A percentile compares a stretch with the other conserved stretches of the same genome.
Conservation (phyloP, 805 yeast genomes). For the Suhomyces sp. region DNA sequence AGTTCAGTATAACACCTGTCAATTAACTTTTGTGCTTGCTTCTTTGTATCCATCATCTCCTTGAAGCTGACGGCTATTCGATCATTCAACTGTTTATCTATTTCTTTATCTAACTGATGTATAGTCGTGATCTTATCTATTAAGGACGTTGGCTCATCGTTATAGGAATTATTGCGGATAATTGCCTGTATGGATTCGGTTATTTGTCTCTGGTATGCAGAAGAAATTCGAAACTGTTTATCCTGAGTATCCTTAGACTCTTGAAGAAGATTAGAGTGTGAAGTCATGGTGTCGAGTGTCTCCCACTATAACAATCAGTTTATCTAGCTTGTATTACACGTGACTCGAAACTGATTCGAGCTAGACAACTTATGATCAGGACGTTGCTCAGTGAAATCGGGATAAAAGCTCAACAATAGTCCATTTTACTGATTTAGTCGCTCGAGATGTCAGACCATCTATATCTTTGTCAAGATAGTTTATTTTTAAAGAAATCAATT, state of each 20-base stretch:
- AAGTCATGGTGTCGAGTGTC: slow-evolving; percentile 7
- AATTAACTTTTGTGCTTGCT: slow-evolving; percentile 7
- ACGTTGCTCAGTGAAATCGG: not conserved
- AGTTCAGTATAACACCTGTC: slow-evolving; percentile 5
- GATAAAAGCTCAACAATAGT: not conserved
- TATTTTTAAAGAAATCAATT: slow-evolving; percentile 10
- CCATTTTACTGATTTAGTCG: not conserved
- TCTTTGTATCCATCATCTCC: slow-evolving; percentile 12
- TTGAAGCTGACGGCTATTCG: slow-evolving; percentile 25
- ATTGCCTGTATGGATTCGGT: slow-evolving; percentile 20
- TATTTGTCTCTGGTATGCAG: slow-evolving; percentile 25
- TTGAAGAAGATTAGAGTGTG: slow-evolving; percentile 25
- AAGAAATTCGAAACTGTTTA: slow-evolving; percentile 23
- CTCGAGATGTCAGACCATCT: slow-evolving; percentile 1
- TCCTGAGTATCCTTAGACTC: slow-evolving; percentile 36
- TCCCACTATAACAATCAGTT: not conserved
- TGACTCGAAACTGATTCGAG: not conserved
- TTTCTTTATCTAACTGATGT: slow-evolving; percentile 36
- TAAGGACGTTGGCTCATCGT: slow-evolving; percentile 15
- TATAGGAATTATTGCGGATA: slow-evolving; percentile 23
- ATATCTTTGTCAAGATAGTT: slow-evolving; percentile 10
- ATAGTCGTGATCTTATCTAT: slow-evolving; percentile 36
- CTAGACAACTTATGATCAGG: not conserved
- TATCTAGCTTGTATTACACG: not conserved
- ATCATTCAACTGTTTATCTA: slow-evolving; percentile 33